These are phyloP conservation scores for Schizophyllum amplum DNA, from an alignment of 1,284 basidiomycete species.

Conservation along the genomic window DNA sequence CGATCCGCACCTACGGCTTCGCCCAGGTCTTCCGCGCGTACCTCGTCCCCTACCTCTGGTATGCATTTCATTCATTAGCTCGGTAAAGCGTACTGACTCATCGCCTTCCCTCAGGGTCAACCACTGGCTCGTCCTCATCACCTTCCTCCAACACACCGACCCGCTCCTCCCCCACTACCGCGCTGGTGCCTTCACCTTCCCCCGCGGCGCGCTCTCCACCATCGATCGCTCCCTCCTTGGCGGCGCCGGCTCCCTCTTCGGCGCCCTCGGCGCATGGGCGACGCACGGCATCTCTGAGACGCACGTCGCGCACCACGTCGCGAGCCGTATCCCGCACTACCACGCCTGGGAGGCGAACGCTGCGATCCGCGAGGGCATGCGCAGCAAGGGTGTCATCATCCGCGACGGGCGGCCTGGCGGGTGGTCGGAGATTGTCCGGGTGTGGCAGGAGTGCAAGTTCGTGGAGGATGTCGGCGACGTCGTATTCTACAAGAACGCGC, in stretches of 20 bases:
- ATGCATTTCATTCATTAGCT: conserved; percentile 7
- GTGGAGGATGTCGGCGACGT: conserved; percentile 75
- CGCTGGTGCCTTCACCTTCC: conserved; percentile 70
- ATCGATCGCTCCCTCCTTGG: conserved; percentile 72
- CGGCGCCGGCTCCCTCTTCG: conserved; percentile 48
- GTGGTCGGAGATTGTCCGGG: conserved; percentile 51
- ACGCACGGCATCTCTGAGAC: conserved; percentile 75
- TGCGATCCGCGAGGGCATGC: conserved; percentile 67
- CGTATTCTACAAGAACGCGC: conserved; percentile 69
- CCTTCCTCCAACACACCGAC: conserved; percentile 85
- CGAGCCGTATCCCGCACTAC: conserved; percentile 77
- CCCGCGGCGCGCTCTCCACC: conserved; percentile 77
- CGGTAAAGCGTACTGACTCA: conserved; percentile 1
- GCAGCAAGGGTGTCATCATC: conserved; percentile 39
- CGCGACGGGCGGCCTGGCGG: conserved; percentile 40
- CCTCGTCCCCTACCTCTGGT: conserved; percentile 73
- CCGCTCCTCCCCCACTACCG: conserved; percentile 81
- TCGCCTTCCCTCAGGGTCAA: conserved; percentile 27
- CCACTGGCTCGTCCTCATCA: conserved; percentile 72
- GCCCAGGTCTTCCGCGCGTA: conserved; percentile 62
- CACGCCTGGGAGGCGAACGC: conserved; percentile 77
- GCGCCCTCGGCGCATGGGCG: conserved; percentile 51
- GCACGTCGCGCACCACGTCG: conserved; percentile 72
- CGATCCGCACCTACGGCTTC: conserved; percentile 52
- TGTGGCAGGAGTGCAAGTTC: conserved; percentile 55